Base-by-base conservation (phyloP, 768 basidiomycete species). In the Tremella mesenterica region DNA sequence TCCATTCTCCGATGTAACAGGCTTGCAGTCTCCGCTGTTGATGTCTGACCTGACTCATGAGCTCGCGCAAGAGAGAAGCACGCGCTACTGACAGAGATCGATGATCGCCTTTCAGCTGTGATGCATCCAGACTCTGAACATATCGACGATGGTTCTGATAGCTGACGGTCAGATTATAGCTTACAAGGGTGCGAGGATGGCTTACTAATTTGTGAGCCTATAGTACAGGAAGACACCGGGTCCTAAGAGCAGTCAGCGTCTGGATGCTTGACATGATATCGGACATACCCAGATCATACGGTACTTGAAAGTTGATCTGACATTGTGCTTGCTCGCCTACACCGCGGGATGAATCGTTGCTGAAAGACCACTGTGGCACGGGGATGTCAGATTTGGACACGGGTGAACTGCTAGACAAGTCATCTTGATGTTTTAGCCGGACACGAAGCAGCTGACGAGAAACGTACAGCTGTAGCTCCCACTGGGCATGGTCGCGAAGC, bases 91-190 rank as follows among this genome's bases (percentile, higher is more conserved):
- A 71, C 66, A 61, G 53, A 4, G 71, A 70, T 29, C 59, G 54
- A n/a, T 50, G 55, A 41, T 69, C 57, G 41, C 95, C 95, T 70
- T 82, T 81, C 50, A 99, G 79, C 72, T 99, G 95, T 60, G 85
- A 78, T 12, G 84, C 79, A 68, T 91, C 81, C 38, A 88, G 75
- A 70, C 88, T 91, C 77, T 91, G 86, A 51, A 97, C 95, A 69
- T 97, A 99, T 69, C 95, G 82, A 29, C 95, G 84, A 72, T 99
- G 95, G 73, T 99, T 99, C 79, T 99, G 93, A 76, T 82, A 97
- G 76, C 92, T 89, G 70, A 88, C 8, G 23, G 13, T 39, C 41
- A 46, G 31, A n/a, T 8, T 4, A 18, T 10, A 39, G 6, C 41
- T 41, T 5, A n/a, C n/a, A n/a, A 14, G 23, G 38, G 28, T 29